Conservation (phyloP, 2,329 filamentous ascomycete genomes). For the Talaromyces sp. region DNA sequence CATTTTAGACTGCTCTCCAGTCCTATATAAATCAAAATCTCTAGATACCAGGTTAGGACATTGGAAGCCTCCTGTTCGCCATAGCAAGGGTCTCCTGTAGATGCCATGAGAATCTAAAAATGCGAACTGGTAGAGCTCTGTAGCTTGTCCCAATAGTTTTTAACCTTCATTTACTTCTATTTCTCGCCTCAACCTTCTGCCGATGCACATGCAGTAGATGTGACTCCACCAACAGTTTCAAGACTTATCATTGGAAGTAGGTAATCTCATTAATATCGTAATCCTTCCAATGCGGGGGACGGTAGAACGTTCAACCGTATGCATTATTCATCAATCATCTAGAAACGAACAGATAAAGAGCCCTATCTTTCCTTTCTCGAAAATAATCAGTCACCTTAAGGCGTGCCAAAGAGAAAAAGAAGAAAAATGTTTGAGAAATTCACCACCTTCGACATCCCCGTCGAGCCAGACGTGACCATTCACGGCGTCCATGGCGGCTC, state of each 20-base stretch:
- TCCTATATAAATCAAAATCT: too few relatives aligned
- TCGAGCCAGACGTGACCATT: slow-evolving; percentile 44
- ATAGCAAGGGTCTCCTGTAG: neutral
- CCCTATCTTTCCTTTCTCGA: too few relatives aligned
- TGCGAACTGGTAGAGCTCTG: neutral
- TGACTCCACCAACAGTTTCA: neutral
- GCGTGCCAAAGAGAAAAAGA: neutral
- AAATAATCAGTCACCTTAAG: neutral
- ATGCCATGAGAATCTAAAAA: neutral
- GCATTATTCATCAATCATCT: neutral
- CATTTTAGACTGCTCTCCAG: too few relatives aligned
- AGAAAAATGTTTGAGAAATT: slow-evolving; percentile 14
- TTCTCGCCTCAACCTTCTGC: slow-evolving; percentile 1
- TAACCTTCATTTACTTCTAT: neutral
- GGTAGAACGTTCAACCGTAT: slow-evolving; percentile 12
- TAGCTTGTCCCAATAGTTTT: neutral
- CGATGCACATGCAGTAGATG: neutral
- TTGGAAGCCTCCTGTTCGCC: too few relatives aligned
- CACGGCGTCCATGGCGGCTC: slow-evolving; percentile 42
- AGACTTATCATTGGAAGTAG: neutral
- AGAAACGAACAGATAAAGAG: neutral
- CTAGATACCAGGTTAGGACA: too few relatives aligned
- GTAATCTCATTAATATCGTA: neutral
- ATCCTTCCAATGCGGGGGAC: neutral
- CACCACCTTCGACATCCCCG: slow-evolving; percentile 24